Percentiles rank a stretch among this genome's conserved stretches.
Evolutionary conservation across 176 grass and related monocot species (phyloP).

Genomic region (Musa schizocarpa): DNA sequence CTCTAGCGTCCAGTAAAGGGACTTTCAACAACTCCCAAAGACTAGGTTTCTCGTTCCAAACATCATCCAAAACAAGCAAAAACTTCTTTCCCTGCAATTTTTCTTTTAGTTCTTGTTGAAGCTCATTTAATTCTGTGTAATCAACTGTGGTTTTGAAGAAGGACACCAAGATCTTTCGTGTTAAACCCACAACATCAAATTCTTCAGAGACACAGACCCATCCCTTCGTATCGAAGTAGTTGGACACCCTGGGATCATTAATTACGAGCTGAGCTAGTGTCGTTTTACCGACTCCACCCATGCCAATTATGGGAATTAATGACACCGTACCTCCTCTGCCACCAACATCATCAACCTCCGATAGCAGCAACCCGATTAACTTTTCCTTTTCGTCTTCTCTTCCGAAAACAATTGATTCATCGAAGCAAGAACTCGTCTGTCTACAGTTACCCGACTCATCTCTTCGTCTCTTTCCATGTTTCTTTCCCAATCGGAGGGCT

Average conservation of each 20-base stretch:
- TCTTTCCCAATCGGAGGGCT: neutral
- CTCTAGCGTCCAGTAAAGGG: neutral
- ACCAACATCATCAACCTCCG: neutral
- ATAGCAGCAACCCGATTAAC: slow-evolving; percentile 19
- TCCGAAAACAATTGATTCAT: slow-evolving; percentile 9
- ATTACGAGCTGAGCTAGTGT: slow-evolving; percentile 35
- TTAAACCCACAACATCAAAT: slow-evolving; percentile 23
- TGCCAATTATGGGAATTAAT: neutral
- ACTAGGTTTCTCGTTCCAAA: slow-evolving; percentile 27
- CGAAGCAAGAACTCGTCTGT: neutral
- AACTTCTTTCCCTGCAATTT: slow-evolving; percentile 17
- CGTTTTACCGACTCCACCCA: slow-evolving; percentile 8
- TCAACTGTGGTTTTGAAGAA: slow-evolving; percentile 15
- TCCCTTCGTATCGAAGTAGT: slow-evolving; percentile 13
- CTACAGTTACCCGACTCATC: neutral
- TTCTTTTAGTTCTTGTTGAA: slow-evolving; percentile 20
- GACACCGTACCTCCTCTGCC: neutral
- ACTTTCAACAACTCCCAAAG: slow-evolving; percentile 20
- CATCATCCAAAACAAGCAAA: slow-evolving; percentile 33
- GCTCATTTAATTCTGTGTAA: slow-evolving; percentile 14
- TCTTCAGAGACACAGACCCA: slow-evolving; percentile 31
- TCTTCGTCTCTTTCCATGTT: neutral
- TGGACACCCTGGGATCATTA: slow-evolving; percentile 15
- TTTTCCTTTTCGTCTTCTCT: slow-evolving; percentile 22
- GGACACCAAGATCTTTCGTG: slow-evolving; percentile 17